Evolutionary conservation across 768 basidiomycete species (phyloP), one percentile per base, ranked within the genome.

Genomic region (Boletus rubroflammeus): DNA sequence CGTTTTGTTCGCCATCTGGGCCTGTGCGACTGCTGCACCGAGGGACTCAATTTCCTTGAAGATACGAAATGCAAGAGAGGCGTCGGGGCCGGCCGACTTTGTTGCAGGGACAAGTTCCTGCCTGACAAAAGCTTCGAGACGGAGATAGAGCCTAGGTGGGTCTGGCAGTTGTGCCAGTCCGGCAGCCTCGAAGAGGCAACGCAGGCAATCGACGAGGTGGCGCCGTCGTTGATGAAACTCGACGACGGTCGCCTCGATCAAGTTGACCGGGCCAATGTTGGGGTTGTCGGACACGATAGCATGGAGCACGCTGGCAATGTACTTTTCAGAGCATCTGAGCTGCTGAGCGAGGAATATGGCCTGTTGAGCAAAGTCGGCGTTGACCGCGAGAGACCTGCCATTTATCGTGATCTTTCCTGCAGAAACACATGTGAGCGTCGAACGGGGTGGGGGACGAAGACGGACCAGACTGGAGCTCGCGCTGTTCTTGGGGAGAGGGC

Each of bases 291-390:
- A 62, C 72, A 85, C 84, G 39, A 87, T 76, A 21, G 79, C 72
- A 54, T 88, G 82, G 43, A 92, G 75, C 17, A 92, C 79, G 21
- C 76, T 76, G 5, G 92, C 89, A 47, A 85, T 73, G 69, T 89
- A 84, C 61, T 85, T 82, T 73, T 96, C 93, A 11, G 93, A 95
- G 59, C 84, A 84, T 62, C 82, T 78, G 50, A 97, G 84, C 51
- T 90, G 83, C 64, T 88, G 83, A 0, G 93, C 83, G 51, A 95
- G 81, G 70, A 91, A 89, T 51, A 89, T 69, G 51, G 79, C 82
- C 67, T 90, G 90, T 47, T 81, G 82, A 15, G 84, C 84, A 69
- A 93, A 93, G 65, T 93, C 88, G 14, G 81, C 69, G 67, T 90
- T 92, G 59, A 94, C 79, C 0, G 84, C 82, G 34, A 86, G 76